Evolutionary conservation across 2,329 filamentous ascomycete genomes (phyloP), one percentile per base, ranked within the genome.

Genomic region (Aspergillus transmontanensis): DNA sequence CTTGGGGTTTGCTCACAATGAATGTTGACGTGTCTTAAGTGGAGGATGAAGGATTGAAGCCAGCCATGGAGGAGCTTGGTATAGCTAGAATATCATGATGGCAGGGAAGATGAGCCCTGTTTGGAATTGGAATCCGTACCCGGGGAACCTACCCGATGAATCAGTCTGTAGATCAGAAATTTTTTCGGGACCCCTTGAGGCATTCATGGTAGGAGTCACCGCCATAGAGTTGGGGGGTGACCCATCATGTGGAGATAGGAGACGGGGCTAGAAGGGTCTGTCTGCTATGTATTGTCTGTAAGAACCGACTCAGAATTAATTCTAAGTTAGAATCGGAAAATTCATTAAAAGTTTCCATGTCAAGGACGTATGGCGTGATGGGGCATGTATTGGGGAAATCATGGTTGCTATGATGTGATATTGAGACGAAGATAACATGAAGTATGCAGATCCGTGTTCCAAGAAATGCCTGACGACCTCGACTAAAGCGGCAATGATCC

Each of bases 391-490:
- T 46, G 21, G 12, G 10, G 21, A 12, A 23, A 12, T n/a, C n/a
- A 46, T 28, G 23, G 26, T 50, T 50, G 46, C 26, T 30, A 26
- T 30, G 46, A 50, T 50, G 46, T 51, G 48, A 53, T 48, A 55
- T 55, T 59, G 57, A 50, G 51, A 36, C 43, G 55, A 61, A 36
- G 46, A 63, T 34, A 59, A 41, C 39, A 41, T 41, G 39, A 41
- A 41, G 39, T 41, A 63, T 63, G 61, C 41, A 56, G 61, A 63
- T 62, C 57, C 48, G 50, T 39, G n/a, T 6, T 53, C 28, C 60
- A 56, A 59, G 50, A 43, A 61, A 62, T 62, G 56, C 48, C 58
- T 54, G 60, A 51, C 28, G 14, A 16, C 30, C 34, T n/a, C 23
- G 26, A 39, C 39, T 58, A 23, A 28, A 28, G 26, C 43, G 56